Conservation (phyloP, 805 yeast species). For the Phaffomyces thermotolerans region DNA sequence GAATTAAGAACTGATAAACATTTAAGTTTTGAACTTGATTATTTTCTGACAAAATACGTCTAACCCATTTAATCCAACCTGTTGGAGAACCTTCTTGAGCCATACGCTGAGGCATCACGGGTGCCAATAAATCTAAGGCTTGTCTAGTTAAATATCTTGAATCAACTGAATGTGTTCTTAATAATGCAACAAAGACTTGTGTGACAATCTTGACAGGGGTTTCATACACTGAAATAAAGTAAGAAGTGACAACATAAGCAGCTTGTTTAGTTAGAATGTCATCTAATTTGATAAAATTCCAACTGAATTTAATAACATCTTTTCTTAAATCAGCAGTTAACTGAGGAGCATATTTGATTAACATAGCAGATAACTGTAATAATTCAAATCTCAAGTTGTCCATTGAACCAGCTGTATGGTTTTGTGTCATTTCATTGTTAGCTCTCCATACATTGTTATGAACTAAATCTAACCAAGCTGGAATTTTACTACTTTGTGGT, state of each 20-base stretch:
- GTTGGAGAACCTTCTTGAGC: conserved; percentile 39
- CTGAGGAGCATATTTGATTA: conserved; percentile 62
- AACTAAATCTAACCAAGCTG: conserved; percentile 59
- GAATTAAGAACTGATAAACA: conserved; percentile 82
- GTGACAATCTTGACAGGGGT: conserved; percentile 85
- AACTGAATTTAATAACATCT: conserved; percentile 85
- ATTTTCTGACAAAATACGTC: conserved; percentile 86
- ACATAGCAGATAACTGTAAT: conserved; percentile 70
- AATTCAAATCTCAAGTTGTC: conserved; percentile 74
- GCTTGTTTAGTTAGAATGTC: conserved; percentile 87
- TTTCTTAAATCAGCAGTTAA: conserved; percentile 57
- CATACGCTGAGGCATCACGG: conserved; percentile 69
- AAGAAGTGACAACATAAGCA: conserved; percentile 83
- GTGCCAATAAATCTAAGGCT: conserved; percentile 83
- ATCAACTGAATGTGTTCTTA: conserved; percentile 80
- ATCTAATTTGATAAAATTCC: conserved; percentile 88
- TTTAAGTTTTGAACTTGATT: conserved; percentile 80
- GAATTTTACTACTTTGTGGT: conserved; percentile 23
- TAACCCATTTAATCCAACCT: conserved; percentile 90
- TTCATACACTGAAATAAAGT: conserved; percentile 80
- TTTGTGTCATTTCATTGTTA: conserved; percentile 42
- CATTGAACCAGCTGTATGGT: conserved; percentile 55
- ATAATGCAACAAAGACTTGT: conserved; percentile 84
- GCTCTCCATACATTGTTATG: conserved; percentile 70
- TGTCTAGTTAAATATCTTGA: conserved; percentile 77